Evolutionary conservation across 139 green algal species (phyloP).

Genomic region (Edaphochlamys debaryana): DNA sequence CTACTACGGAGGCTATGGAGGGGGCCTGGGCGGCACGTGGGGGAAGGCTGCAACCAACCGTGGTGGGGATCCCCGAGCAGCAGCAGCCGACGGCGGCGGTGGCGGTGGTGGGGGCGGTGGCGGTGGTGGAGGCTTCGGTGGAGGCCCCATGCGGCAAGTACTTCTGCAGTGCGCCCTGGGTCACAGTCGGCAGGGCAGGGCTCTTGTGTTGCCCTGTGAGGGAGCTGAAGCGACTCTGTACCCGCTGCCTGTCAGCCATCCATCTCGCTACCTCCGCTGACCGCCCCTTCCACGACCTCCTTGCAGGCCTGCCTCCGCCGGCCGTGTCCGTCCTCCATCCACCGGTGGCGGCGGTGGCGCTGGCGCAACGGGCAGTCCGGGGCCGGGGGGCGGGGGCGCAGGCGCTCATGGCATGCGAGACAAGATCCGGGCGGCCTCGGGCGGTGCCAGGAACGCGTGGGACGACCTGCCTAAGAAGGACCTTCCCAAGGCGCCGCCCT

Average conservation of each 20-base stretch:
- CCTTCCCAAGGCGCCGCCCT: slow-evolving; percentile 30
- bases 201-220: too few relatives aligned
- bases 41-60: slow-evolving; percentile 47
- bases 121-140: background rate
- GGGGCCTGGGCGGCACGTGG: slow-evolving; percentile 53
- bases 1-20: slow-evolving; percentile 45
- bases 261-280: too few relatives aligned
- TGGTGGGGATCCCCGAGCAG: background rate
- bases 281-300: too few relatives aligned
- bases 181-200: too few relatives aligned
- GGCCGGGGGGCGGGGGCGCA: background rate
- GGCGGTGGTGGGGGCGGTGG: background rate
- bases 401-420: too few relatives aligned
- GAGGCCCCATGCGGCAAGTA: too few relatives aligned
- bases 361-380: background rate
- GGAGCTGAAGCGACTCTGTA: too few relatives aligned
- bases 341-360: background rate
- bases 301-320: background rate
- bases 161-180: too few relatives aligned
- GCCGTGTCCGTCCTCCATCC: background rate
- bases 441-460: slow-evolving; percentile 47
- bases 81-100: background rate
- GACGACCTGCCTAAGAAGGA: slow-evolving; percentile 40
- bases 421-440: slow-evolving; percentile 33
- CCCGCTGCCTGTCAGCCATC: too few relatives aligned